Base-by-base conservation (phyloP, 345 rosid genomes). In the Corchorus capsularis region DNA sequence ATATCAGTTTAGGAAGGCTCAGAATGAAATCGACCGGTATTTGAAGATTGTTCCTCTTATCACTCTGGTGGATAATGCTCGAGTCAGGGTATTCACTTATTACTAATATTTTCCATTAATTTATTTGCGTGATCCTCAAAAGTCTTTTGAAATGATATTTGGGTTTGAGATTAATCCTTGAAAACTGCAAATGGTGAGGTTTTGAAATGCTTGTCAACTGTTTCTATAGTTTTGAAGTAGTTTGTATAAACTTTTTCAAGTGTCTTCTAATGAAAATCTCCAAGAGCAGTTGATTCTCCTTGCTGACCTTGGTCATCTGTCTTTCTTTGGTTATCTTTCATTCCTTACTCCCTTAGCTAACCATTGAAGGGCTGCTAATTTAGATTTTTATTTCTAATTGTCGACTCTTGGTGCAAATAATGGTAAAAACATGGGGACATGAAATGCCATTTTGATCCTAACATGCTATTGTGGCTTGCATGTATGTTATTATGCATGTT, bases 1-100 rank as follows among this genome's bases (percentile, higher is more conserved):
- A 60, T 96, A 96, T 56, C 99, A 96, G 81, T 96, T 96, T 73
- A 84, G 98, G 78, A 96, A 88, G 84, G 97, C 96, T 16, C 99
- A 93, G 83, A 90, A 83, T 78, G 99, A 96, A 91, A 96, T 96
- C 55, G 99, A 96, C 77, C 91, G 90, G 7, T 96, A 92, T 74
- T 87, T 96, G 87, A 87, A 91, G 87, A 91, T 93, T 63, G 86
- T 96, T 35, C 99, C 99, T 3, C 96, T 96, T 77, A 96, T 96
- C 77, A 91, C 97, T 70, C 93, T 96, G 11, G 98, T 96, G 13
- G 99, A 96, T 70, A 96, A 91, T 79, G 90, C 95, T 91, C 97
- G 99, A 8, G 89, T 93, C 72, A 84, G 97, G 91, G 99, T 95
- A 88, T 69, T 65, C 41, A 2, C 2, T 71, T 37, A 57, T 75